Base-by-base conservation (phyloP, 1,284 basidiomycete genomes). In the Boletus austroedulis region DNA sequence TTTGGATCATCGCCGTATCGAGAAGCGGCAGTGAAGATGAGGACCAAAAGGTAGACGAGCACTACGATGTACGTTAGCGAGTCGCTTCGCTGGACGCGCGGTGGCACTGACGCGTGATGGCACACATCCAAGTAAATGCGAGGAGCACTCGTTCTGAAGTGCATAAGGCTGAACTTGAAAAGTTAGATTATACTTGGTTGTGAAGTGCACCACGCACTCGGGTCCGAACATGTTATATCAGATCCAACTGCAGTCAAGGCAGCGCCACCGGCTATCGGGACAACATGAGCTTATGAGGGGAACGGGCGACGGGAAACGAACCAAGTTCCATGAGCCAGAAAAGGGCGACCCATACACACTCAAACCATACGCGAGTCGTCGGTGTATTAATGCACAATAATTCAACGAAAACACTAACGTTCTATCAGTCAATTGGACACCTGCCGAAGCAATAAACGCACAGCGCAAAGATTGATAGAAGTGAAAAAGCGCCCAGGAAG, bases 291-390 rank as follows among this genome's bases (percentile, higher is more conserved):
- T 14, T 14, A 40, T 26, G 55, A 46, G 24, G 2, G 29, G 28
- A 43, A 54, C 19, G 8, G 21, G 7, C 5, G 38, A 53, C 17
- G 38, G 40, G 29, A 23, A 36, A 71, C 84, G 43, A 67, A 91
- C 89, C 79, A 10, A 90, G 73, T 59, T 87, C 77, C 70, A 89
- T 69, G 21, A 82, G 46, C 70, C 80, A 84, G 65, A 86, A 84
- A 9, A 85, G 31, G 1, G 76, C 74, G 44, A 85, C 71, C 89
- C 89, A 91, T 26, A 72, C 55, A 63, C 80, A 81, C 68, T 91
- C 89, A 61, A 89, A 85, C 85, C 85, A 89, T n/a, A 90, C 82
- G 15, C 78, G 80, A 40, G 80, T 79, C 15, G 83, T 78, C 45
- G 87, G 66, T 5, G 82, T 73, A 69, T 80, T 77, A 56, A 73